A percentile compares a stretch with the other conserved stretches of the same genome.
phyloP scores from a whole-genome alignment of 257 asterid genomes.

The Solanum arcanum region DNA sequence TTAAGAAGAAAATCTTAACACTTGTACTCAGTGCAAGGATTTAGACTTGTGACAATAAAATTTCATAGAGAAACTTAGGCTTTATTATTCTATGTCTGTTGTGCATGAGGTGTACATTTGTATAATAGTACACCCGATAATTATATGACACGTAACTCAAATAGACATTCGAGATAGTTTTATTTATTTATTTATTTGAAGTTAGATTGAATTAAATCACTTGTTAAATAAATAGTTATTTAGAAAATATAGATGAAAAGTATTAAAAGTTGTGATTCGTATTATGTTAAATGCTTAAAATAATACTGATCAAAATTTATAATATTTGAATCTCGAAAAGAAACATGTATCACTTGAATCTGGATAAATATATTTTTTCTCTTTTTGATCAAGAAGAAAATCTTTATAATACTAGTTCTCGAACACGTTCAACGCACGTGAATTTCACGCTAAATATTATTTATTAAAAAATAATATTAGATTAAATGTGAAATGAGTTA shows the following conservation, averaged over 20 bases:
- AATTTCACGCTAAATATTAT: too few relatives aligned
- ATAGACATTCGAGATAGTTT: not conserved
- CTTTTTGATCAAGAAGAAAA: not conserved
- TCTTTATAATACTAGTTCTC: not conserved
- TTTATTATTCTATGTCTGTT: not conserved
- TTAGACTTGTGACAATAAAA: not conserved
- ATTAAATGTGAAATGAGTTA: too few relatives aligned
- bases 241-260: not conserved
- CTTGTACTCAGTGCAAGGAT: not conserved
- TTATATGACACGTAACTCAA: not conserved
- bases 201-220: not conserved
- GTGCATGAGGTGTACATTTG: not conserved
- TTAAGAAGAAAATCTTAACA: constrained; percentile 2
- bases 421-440: too few relatives aligned
- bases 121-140: not conserved
- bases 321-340: too few relatives aligned
- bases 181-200: too few relatives aligned
- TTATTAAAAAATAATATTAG: too few relatives aligned
- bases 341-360: not conserved
- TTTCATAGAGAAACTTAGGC: not conserved
- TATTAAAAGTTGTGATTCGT: not conserved
- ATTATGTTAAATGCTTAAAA: too few relatives aligned
- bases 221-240: not conserved
- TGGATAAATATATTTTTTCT: not conserved
- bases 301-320: too few relatives aligned